Evolutionary conservation across 2,329 filamentous ascomycete genomes (phyloP).

Genomic region (Chaetomiaceae sp.): DNA sequence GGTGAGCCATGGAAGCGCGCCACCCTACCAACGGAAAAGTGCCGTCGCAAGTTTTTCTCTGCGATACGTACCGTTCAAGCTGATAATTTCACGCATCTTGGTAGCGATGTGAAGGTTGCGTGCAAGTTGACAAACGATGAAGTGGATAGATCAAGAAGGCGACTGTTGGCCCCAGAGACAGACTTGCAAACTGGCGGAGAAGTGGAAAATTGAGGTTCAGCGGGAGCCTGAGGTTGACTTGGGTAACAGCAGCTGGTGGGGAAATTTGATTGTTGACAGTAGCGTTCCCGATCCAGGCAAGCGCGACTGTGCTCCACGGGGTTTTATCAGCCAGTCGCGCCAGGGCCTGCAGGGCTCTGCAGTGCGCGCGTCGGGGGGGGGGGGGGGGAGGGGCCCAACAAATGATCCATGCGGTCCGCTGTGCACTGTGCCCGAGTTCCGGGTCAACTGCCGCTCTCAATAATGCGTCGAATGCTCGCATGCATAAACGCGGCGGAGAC

Average conservation of each 20-base stretch:
- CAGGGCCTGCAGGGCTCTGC: slow-evolving; percentile 3
- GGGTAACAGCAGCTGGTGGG: slow-evolving; percentile 26
- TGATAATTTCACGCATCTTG: slow-evolving; percentile 31
- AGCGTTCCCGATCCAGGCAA: slow-evolving; percentile 23
- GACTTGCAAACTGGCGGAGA: slow-evolving; percentile 24
- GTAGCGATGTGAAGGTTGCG: slow-evolving; percentile 7
- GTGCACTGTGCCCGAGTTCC: not conserved
- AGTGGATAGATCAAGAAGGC: slow-evolving; percentile 15
- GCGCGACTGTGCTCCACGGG: slow-evolving; percentile 18
- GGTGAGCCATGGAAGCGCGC: slow-evolving; percentile 10
- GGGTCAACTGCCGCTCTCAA: too few species aligned
- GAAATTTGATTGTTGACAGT: slow-evolving; percentile 30
- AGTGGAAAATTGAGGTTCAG: slow-evolving; percentile 29
- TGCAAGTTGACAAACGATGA: slow-evolving; percentile 22
- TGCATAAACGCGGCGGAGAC: too few species aligned
- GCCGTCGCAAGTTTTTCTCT: not conserved
- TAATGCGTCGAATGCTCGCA: too few species aligned
- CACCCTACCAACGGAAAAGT: slow-evolving; percentile 6
- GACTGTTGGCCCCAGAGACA: slow-evolving; percentile 17
- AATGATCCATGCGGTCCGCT: slow-evolving; percentile 6
- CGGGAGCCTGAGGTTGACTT: slow-evolving; percentile 25
- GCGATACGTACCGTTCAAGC: slow-evolving; percentile 30
- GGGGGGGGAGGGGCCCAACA: too few species aligned
- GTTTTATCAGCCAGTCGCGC: slow-evolving; percentile 23
- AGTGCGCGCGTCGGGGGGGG: not conserved